Evolutionary conservation across 2,329 filamentous ascomycete genomes (phyloP), one percentile per base, ranked within the genome.

Genomic region (Lecanicillium sp.): DNA sequence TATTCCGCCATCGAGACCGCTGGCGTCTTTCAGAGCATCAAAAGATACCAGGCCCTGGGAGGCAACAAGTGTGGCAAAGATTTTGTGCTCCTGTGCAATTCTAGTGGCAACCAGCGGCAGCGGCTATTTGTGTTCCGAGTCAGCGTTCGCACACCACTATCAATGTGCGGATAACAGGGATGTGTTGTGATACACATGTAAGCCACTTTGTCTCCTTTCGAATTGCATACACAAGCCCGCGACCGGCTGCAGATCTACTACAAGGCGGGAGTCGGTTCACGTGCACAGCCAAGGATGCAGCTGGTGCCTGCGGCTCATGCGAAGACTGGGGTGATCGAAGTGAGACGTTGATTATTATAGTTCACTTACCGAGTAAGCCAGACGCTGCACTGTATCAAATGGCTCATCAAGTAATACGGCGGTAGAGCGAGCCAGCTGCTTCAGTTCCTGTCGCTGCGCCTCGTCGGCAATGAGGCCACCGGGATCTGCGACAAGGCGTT

Each of bases 371-470:
- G 45, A 47, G 22, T 43, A 43, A 8, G n/a, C 39, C 15, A 45
- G 27, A 11, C 45, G 39, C 29, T 46, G 41, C 25, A 47, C 33
- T 5, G 43, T 47, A 33, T 48, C 46, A 43, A 47, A 48, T 16
- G 46, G 46, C 32, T 44, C 40, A 13, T 48, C 44, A 7, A 48
- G 33, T 14, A 38, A 43, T 4, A 40, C 30, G 6, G 46, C 33
- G 2, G 43, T 43, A 8, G 38, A 18, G 17, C 44, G 38, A 11
- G 41, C 19, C 31, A 48, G 16, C 16, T 42, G 40, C 40, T 34
- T 37, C 8, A 42, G 29, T 29, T 37, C 27, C 36, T 35, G 44
- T 2, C 42, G 19, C 31, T 20, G 37, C 22, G 25, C 14, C 8
- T 42, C 35, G 28, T 42, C 31, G 18, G 27, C 16, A 33, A 25